Evolutionary conservation across 805 yeast genomes (phyloP).

Genomic region (Groenewaldozyma tartarivorans): DNA sequence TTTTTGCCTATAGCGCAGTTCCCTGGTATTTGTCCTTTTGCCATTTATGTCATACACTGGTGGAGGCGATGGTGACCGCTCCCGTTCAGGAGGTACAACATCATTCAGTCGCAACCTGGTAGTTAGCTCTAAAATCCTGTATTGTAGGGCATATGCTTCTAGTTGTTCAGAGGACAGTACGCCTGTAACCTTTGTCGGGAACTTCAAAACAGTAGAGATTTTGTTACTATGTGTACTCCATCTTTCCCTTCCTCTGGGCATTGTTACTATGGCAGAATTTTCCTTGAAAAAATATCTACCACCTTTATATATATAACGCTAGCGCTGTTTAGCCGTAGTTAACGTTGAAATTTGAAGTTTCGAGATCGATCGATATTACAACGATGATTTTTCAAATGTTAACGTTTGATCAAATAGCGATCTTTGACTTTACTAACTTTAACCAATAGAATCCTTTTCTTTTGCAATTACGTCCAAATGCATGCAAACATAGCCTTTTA

Average conservation of each 20-base stretch:
- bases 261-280: too few species aligned
- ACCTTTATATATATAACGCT: too few species aligned
- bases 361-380: too few species aligned
- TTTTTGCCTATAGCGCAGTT: slow-evolving; percentile 47
- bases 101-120: slow-evolving; percentile 44
- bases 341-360: too few species aligned
- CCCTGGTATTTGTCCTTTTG: slow-evolving; percentile 77
- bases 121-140: slow-evolving; percentile 75
- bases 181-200: slow-evolving; percentile 38
- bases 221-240: slow-evolving; percentile 26
- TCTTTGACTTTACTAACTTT: too few species aligned
- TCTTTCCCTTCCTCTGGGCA: slow-evolving; percentile 14
- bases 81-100: slow-evolving; percentile 36
- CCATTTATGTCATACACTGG: slow-evolving; percentile 83
- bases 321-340: too few species aligned
- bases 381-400: background rate
- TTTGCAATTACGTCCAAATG: too few species aligned
- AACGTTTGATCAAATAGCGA: background rate
- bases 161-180: slow-evolving; percentile 66
- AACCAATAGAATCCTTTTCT: too few species aligned
- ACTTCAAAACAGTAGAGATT: slow-evolving; percentile 18
- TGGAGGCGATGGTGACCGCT: slow-evolving; percentile 79
- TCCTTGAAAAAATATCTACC: background rate
- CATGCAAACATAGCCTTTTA: background rate
- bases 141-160: slow-evolving; percentile 53